These are phyloP conservation scores for Cryptosporidium baileyi DNA, from an alignment of 169 alveolate species.

Conservation along the genomic window DNA sequence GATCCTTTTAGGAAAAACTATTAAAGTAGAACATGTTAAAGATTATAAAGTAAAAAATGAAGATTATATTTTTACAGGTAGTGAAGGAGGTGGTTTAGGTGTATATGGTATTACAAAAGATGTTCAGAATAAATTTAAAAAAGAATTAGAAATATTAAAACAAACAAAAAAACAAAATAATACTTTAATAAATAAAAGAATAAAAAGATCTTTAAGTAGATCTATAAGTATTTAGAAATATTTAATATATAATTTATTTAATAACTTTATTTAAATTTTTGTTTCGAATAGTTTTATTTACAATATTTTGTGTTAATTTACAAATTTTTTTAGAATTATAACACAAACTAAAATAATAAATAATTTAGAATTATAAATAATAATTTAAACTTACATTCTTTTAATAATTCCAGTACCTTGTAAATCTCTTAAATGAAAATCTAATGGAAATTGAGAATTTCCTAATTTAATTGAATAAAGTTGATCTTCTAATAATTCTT, in stretches of 20 bases:
- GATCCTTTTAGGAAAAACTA: constrained; percentile 84
- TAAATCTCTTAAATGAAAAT: constrained; percentile 37
- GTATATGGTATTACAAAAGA: constrained; percentile 50
- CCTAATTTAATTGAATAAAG: constrained; percentile 17
- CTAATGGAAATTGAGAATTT: constrained; percentile 11
- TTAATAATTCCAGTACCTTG: constrained; percentile 42
- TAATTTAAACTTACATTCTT: constrained; percentile 44
- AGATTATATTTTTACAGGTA: neutral
- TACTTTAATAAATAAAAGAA: neutral
- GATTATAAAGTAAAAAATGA: constrained; percentile 81
- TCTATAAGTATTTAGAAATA: neutral
- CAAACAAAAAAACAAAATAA: neutral
- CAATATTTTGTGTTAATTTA: neutral
- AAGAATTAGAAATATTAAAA: constrained; percentile 19
- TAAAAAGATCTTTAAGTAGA: constrained; percentile 34
- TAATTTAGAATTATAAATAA: neutral
- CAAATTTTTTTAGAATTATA: constrained; percentile 10
- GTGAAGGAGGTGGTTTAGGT: constrained; percentile 62
- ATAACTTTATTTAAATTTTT: neutral
- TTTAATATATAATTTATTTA: no score
- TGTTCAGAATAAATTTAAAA: neutral
- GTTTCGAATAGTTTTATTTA: neutral
- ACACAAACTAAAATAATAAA: neutral
- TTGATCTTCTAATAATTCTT: constrained; percentile 23
- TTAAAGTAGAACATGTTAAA: constrained; percentile 95